Conservation (phyloP, 352 stramenopile species). For the Phytopythium boreale region DNA sequence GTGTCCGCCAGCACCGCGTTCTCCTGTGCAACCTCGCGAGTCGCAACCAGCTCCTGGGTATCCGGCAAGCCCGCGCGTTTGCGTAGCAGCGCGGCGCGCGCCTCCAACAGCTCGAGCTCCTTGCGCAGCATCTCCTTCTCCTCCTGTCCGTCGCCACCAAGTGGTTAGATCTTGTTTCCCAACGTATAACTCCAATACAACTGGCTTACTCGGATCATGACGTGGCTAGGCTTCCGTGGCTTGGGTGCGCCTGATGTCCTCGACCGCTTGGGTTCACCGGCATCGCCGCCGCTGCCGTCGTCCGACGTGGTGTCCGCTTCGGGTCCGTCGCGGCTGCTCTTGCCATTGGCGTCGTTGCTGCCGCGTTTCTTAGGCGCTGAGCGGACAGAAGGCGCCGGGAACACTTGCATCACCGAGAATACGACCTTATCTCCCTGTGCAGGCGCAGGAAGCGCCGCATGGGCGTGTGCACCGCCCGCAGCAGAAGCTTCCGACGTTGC, state of each 20-base stretch:
- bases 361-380: background rate
- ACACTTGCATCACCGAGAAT: background rate
- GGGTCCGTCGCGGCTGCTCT: background rate
- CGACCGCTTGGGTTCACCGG: conserved; percentile 3
- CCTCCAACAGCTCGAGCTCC: conserved; percentile 30
- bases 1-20: conserved; percentile 21
- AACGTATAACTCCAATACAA: background rate
- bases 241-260: conserved; percentile 12
- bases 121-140: conserved; percentile 24
- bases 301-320: conserved; percentile 9
- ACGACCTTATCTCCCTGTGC: background rate
- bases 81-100: conserved; percentile 21
- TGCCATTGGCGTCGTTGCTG: background rate
- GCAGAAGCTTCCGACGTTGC: too few species aligned
- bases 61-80: conserved; percentile 25
- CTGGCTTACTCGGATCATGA: conserved; percentile 16
- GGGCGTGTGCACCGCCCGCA: too few species aligned
- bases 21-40: conserved; percentile 12
- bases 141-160: conserved; percentile 16
- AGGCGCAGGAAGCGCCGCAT: too few species aligned
- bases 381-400: background rate
- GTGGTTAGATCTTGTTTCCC: background rate
- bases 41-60: conserved; percentile 19
- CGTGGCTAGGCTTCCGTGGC: conserved; percentile 20
- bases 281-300: conserved; percentile 4